Conservation (phyloP, 192 early-diverging fungal genomes). For the Rhizoclosmatium sp. region DNA sequence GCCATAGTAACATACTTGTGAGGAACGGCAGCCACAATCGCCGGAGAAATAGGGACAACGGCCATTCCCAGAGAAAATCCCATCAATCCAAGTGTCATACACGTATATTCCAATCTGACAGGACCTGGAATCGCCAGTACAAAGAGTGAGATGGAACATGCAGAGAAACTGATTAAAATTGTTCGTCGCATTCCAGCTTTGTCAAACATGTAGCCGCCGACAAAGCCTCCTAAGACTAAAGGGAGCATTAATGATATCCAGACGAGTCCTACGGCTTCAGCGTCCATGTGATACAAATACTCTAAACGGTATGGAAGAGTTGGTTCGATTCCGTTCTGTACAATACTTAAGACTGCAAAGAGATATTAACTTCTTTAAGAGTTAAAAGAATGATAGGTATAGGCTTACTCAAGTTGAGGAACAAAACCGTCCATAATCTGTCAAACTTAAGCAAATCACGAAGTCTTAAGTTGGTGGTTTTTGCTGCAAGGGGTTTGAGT, state of each 20-base stretch:
- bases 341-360: background rate
- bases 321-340: slow-evolving; percentile 2
- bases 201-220: background rate
- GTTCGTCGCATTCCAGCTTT: slow-evolving; percentile 3
- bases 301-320: background rate
- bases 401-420: background rate
- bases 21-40: background rate
- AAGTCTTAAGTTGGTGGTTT: background rate
- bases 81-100: background rate
- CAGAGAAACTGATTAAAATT: background rate
- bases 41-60: background rate
- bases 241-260: background rate
- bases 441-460: slow-evolving; percentile 1
- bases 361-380: background rate
- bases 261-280: background rate
- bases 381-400: background rate
- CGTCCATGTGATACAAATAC: background rate
- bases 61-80: background rate
- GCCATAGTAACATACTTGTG: background rate
- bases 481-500: background rate
- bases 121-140: background rate
- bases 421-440: background rate
- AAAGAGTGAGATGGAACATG: background rate
- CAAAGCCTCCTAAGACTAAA: background rate
- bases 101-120: background rate